These are phyloP conservation scores for Agrocybe praecox DNA, from an alignment of 768 basidiomycete genomes.

Conservation along the genomic window DNA sequence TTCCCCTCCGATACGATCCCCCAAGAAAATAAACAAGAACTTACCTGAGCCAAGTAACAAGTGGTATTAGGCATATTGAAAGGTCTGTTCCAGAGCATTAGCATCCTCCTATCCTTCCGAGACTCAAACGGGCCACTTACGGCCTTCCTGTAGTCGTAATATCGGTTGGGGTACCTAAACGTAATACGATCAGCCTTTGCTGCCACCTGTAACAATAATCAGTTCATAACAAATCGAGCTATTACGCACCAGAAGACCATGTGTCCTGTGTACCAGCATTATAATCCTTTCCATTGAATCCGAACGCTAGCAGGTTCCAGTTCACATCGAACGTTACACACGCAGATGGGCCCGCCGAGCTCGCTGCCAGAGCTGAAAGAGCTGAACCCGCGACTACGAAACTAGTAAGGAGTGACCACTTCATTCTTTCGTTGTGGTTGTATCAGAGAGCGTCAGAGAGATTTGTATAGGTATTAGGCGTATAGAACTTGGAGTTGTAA, in stretches of 20 bases:
- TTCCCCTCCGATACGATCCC: no score
- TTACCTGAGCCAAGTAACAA: constrained; percentile 74
- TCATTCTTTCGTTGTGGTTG: constrained; percentile 4
- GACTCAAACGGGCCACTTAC: constrained; percentile 42
- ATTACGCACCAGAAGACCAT: constrained; percentile 49
- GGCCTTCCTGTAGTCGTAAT: constrained; percentile 78
- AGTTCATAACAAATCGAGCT: constrained; percentile 12
- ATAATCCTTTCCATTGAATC: constrained; percentile 83
- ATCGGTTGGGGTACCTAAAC: constrained; percentile 56
- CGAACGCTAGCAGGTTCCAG: constrained; percentile 89
- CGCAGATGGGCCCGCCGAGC: constrained; percentile 23
- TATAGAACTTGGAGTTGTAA: neutral
- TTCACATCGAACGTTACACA: constrained; percentile 80
- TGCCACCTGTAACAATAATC: constrained; percentile 38
- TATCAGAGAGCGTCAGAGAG: no score
- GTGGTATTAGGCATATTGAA: constrained; percentile 66
- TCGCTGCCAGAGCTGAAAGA: constrained; percentile 16
- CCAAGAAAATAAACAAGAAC: no score
- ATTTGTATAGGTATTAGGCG: no score
- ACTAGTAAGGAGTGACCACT: constrained; percentile 22
- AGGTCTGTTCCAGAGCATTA: constrained; percentile 40
- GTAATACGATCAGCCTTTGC: constrained; percentile 6
- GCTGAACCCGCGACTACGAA: constrained; percentile 16
- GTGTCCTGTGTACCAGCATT: constrained; percentile 69
- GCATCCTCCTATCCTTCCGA: neutral